phyloP scores from a whole-genome alignment of 257 asterid species.

The Sherardia arvensis region DNA sequence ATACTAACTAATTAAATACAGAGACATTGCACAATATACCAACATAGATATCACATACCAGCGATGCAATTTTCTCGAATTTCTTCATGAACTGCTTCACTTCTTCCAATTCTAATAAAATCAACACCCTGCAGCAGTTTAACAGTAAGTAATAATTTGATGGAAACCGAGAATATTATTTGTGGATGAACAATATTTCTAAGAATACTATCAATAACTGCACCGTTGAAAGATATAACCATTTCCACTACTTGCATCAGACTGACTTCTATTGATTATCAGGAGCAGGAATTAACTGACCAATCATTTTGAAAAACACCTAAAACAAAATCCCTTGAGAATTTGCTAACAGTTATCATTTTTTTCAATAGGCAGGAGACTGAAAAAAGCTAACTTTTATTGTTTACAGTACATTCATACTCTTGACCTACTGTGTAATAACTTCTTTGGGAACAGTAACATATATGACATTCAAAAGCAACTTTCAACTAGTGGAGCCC shows the following conservation, averaged over 20 bases:
- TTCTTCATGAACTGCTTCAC: conserved; percentile 78
- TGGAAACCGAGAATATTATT: not conserved
- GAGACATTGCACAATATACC: not conserved
- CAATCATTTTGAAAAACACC: not conserved
- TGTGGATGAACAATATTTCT: not conserved
- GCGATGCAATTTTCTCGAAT: conserved; percentile 69
- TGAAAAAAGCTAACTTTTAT: not conserved
- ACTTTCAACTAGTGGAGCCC: not conserved
- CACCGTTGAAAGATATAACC: not conserved
- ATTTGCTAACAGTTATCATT: not conserved
- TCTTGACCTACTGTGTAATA: not conserved
- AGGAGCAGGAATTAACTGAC: not conserved
- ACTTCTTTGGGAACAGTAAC: not conserved
- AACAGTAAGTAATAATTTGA: not conserved
- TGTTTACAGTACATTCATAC: not conserved
- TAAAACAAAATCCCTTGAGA: not conserved
- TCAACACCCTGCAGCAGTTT: conserved; percentile 56
- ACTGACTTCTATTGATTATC: not conserved
- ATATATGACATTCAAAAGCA: not conserved
- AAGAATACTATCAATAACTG: not conserved
- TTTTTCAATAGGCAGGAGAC: not conserved
- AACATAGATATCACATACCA: conserved; percentile 33
- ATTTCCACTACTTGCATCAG: not conserved
- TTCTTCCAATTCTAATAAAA: conserved; percentile 83
- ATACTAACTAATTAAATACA: not conserved